Base-by-base conservation (phyloP, 352 stramenopile species). In the Globisporangium takayamanum region DNA sequence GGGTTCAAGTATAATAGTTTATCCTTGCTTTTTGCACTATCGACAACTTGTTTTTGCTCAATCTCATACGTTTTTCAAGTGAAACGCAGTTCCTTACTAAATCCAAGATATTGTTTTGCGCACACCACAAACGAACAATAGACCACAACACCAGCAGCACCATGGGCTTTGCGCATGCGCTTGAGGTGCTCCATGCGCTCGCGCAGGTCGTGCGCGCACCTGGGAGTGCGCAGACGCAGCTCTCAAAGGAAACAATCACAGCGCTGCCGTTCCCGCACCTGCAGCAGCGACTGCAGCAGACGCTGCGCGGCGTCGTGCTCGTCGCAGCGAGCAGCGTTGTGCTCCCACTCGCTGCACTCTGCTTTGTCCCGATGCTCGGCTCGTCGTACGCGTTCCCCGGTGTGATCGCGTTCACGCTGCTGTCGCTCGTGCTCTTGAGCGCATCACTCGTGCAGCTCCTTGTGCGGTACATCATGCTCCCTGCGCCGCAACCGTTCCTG, bases 271-370 rank as follows among this genome's bases (percentile, higher is more conserved):
- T 72, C 50, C 72, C 72, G 22, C 69, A 80, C 28, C 50, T 87
- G 11, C 76, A 87, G 61, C 76, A 80, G 64, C 72, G 74, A 8
- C 59, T 87, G 51, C 74, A 82, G 59, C 76, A 83, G 46, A 72
- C 72, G 25, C 53, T 84, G 36, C 74, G 72, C 55, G 74, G 64
- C n/a, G 70, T 80, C 39, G 64, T 68, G 42, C 67, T 86, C 39
- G 73, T 71, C 11, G 62, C 63, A 1, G 53, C 68, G 0, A 47
- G 50, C 3, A 53, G 60, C 0, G 62, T 75, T 6, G 44, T 48
- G 6, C 44, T 67, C 16, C 63, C 65, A 44, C 55, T 86, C 37
- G 15, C 72, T 12, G 16, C 64, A 20, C 54, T 87, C 52, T 62
- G 47, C 41, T 20, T 73, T 15, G 37, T 73, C 41, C 72, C 76